phyloP scores from a whole-genome alignment of 1,284 basidiomycete species.

The Naganishia albida region DNA sequence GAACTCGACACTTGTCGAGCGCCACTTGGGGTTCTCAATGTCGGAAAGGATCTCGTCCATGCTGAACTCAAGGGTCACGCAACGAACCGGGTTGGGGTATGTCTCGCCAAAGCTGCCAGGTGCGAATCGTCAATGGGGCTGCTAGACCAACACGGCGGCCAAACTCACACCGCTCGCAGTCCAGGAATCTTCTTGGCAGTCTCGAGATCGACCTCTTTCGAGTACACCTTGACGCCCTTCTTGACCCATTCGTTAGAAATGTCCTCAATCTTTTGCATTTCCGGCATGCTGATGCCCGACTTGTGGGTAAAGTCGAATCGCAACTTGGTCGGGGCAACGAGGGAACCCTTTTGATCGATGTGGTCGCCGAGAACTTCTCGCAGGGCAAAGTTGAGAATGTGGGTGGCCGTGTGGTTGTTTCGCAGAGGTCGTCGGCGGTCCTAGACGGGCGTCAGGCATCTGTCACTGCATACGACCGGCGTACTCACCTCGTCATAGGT shows the following conservation, averaged over 20 bases:
- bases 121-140: background rate
- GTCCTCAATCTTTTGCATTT: slow-evolving; percentile 79
- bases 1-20: slow-evolving; percentile 88
- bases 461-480: background rate
- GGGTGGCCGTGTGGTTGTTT: slow-evolving; percentile 98
- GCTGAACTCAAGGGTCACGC: slow-evolving; percentile 85
- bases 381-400: slow-evolving; percentile 92
- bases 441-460: slow-evolving; percentile 51
- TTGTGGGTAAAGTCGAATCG: slow-evolving; percentile 99
- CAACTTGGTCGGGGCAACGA: slow-evolving; percentile 91
- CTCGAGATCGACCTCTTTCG: slow-evolving; percentile 81
- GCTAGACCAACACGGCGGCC: background rate
- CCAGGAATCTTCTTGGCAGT: slow-evolving; percentile 86
- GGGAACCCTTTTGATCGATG: slow-evolving; percentile 95
- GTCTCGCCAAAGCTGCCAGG: slow-evolving; percentile 77
- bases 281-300: slow-evolving; percentile 71
- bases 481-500: slow-evolving; percentile 70
- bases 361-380: slow-evolving; percentile 94
- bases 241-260: slow-evolving; percentile 88
- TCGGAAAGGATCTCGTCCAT: slow-evolving; percentile 83
- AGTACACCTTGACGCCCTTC: slow-evolving; percentile 82
- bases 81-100: slow-evolving; percentile 95
- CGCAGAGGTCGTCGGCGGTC: slow-evolving; percentile 90
- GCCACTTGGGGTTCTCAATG: slow-evolving; percentile 86
- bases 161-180: slow-evolving; percentile 73